phyloP scores from a whole-genome alignment of 805 yeast species.

The Phaffomyces opuntiae region DNA sequence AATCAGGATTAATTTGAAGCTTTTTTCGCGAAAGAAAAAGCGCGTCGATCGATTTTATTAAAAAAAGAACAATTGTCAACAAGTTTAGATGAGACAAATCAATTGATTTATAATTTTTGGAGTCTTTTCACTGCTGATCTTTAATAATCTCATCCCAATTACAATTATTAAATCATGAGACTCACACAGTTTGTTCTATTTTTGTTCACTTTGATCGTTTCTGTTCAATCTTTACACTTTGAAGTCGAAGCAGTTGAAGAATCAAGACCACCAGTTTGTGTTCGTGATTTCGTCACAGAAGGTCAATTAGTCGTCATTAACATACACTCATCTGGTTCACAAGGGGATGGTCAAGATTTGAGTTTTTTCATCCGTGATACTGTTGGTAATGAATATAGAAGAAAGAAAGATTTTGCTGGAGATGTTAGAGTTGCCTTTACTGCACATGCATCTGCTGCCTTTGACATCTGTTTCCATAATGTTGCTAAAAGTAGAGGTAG shows the following conservation, averaged over 20 bases:
- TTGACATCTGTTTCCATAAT: constrained; percentile 90
- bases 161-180: constrained; percentile 10
- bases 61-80: constrained; percentile 5
- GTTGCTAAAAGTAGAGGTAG: constrained; percentile 35
- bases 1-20: neutral
- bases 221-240: constrained; percentile 39
- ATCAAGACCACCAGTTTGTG: constrained; percentile 60
- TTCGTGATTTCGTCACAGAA: constrained; percentile 83
- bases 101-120: too few relatives aligned
- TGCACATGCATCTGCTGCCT: constrained; percentile 71
- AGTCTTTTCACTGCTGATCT: neutral
- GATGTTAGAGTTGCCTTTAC: constrained; percentile 74
- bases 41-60: constrained; percentile 1
- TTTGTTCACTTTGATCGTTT: constrained; percentile 8
- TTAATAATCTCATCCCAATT: neutral
- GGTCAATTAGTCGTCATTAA: constrained; percentile 86
- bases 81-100: neutral
- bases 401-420: constrained; percentile 70
- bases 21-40: neutral
- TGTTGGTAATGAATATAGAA: constrained; percentile 79
- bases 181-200: constrained; percentile 6
- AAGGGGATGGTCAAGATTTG: constrained; percentile 84
- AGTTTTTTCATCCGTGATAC: constrained; percentile 64
- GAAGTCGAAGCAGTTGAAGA: constrained; percentile 43
- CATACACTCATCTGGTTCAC: constrained; percentile 62